Evolutionary conservation across 805 yeast genomes (phyloP).

Genomic region (Candida piceae): DNA sequence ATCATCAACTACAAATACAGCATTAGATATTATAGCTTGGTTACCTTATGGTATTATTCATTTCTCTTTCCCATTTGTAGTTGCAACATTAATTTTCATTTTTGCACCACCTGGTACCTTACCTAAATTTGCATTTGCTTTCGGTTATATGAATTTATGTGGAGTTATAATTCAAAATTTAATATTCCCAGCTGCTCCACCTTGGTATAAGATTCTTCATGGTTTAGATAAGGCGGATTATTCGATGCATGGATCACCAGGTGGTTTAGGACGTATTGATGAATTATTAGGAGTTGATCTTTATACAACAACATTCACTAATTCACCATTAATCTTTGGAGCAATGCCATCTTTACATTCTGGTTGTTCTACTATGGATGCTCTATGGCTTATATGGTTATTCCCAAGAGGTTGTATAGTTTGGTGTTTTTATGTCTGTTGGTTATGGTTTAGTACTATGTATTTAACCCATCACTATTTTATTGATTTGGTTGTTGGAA

Average conservation of each 20-base stretch:
- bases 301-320: constrained; percentile 75
- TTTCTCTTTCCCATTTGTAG: constrained; percentile 85
- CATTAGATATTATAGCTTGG: constrained; percentile 85
- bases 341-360: constrained; percentile 76
- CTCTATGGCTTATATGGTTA: constrained; percentile 73
- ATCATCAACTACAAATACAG: constrained; percentile 63
- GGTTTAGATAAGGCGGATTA: constrained; percentile 90
- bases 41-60: constrained; percentile 90
- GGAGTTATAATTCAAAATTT: constrained; percentile 78
- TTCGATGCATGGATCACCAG: constrained; percentile 90
- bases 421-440: constrained; percentile 77
- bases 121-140: constrained; percentile 83
- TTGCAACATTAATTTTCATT: constrained; percentile 69
- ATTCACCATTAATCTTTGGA: constrained; percentile 91
- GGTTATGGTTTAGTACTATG: constrained; percentile 99
- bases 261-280: constrained; percentile 90
- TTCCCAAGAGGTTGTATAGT: constrained; percentile 65
- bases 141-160: constrained; percentile 87
- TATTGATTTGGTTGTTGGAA: constrained; percentile 91
- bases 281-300: constrained; percentile 69
- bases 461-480: constrained; percentile 95
- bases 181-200: constrained; percentile 90
- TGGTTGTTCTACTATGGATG: constrained; percentile 93
- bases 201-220: constrained; percentile 86
- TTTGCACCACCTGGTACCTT: constrained; percentile 90